These are phyloP conservation scores for Cyclotella sp. DNA, from an alignment of 108 stramenopile species.

Conservation along the genomic window DNA sequence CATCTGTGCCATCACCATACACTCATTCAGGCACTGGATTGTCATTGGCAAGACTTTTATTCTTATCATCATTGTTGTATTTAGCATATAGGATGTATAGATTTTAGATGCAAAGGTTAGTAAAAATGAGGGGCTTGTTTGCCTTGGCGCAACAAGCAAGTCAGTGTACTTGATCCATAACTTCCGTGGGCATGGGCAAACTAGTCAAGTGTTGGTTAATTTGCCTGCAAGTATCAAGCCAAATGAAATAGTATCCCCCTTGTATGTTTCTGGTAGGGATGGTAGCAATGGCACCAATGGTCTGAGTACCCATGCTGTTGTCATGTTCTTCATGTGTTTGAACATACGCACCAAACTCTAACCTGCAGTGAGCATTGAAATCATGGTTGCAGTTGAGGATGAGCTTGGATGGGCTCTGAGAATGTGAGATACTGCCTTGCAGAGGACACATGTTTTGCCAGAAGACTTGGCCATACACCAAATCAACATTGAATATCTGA, in stretches of 20 bases:
- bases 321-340: slow-evolving; percentile 47
- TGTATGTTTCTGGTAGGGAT: not conserved
- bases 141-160: too few relatives aligned
- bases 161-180: not conserved
- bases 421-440: not conserved
- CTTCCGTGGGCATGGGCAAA: not conserved
- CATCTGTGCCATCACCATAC: too few relatives aligned
- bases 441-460: not conserved
- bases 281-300: slow-evolving; percentile 2
- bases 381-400: not conserved
- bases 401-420: not conserved
- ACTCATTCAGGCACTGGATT: too few relatives aligned
- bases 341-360: slow-evolving; percentile 1
- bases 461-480: not conserved
- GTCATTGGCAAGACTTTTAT: too few relatives aligned
- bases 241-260: not conserved
- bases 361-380: not conserved
- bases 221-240: not conserved
- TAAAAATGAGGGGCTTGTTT: too few relatives aligned
- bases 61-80: too few relatives aligned
- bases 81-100: too few relatives aligned
- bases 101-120: too few relatives aligned
- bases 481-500: not conserved
- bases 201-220: not conserved
- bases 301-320: slow-evolving; percentile 12